Evolutionary conservation across 805 yeast species (phyloP), one percentile per base, ranked within the genome.

Genomic region (Candida railenensis): DNA sequence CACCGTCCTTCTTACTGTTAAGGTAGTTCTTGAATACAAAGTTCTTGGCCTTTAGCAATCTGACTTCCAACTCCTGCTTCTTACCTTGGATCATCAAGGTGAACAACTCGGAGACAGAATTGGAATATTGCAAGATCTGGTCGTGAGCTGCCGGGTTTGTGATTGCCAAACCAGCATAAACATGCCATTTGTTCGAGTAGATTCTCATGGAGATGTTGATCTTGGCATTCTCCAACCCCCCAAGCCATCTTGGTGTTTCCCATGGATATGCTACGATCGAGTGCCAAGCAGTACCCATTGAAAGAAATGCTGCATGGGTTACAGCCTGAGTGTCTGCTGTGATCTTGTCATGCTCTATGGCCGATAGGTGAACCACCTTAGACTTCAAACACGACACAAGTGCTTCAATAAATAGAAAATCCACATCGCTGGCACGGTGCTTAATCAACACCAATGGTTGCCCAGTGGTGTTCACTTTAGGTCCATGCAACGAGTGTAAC

Each of bases 321-420:
- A 92, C 96, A 0, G 98, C 98, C 65, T 94, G 99, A 1, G 98
- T 94, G 63, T 94, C 99, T 0, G 99, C 99, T 0, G 99, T 92
- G 51, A 94, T 92, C 56, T 78, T 81, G 63, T 94, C 99, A 63
- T 94, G 99, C 61, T 91, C 91, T 44, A 80, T 76, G n/a, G 94
- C 96, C 0, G 89, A 75, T 28, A 94, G 72, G 45, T 82, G 76
- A 21, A 90, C 97, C 32, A 79, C 73, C 52, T 85, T 86, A 11
- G 97, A 89, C 25, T 86, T 72, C 43, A 94, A 75, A 60, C 96
- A 88, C 3, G 85, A 69, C 49, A 91, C 74, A 3, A 90, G 59
- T 1, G 75, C 47, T 48, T 81, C 82, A 2, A 92, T 88, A 57
- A 87, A 79, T 12, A 69, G 59, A n/a, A 81, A 73, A 15, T 78